Conservation (phyloP, 1,139 yeast genomes). For the Lodderomyces pseudojiufengensis region DNA sequence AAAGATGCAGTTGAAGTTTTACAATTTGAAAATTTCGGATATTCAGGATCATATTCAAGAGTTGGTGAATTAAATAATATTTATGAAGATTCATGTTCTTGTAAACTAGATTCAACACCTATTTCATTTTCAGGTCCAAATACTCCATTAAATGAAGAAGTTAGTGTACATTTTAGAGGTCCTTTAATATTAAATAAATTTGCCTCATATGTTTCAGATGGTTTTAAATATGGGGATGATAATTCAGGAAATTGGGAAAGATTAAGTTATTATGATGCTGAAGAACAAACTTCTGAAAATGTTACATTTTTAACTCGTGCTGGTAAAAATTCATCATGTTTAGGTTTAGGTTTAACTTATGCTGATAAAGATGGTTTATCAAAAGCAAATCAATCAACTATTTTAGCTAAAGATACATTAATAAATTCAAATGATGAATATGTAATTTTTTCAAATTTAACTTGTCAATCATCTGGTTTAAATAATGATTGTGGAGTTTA, state of each 20-base stretch:
- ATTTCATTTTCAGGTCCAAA: conserved; percentile 66
- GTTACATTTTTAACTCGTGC: conserved; percentile 78
- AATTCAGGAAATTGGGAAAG: conserved; percentile 63
- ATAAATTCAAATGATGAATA: conserved; percentile 72
- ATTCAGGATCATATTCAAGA: conserved; percentile 69
- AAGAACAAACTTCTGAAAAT: conserved; percentile 45
- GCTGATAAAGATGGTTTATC: conserved; percentile 70
- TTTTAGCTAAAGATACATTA: conserved; percentile 56
- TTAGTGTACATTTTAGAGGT: conserved; percentile 92
- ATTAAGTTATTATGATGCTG: conserved; percentile 62
- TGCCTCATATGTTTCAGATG: conserved; percentile 45
- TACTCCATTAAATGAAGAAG: conserved; percentile 84
- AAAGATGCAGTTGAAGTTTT: conserved; percentile 25
- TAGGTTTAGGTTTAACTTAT: conserved; percentile 85
- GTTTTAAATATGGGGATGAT: conserved; percentile 40
- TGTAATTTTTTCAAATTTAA: conserved; percentile 66
- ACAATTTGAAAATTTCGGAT: conserved; percentile 66
- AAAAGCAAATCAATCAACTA: conserved; percentile 59
- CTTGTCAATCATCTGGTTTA: conserved; percentile 51
- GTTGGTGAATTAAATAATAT: conserved; percentile 56
- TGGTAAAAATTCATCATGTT: conserved; percentile 71
- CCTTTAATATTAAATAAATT: conserved; percentile 77
- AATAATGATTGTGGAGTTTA: conserved; percentile 79
- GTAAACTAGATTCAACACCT: conserved; percentile 54
- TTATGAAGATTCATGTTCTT: conserved; percentile 51